Evolutionary conservation across 163 green algal species (phyloP).

Genomic region (Volvox carteri): DNA sequence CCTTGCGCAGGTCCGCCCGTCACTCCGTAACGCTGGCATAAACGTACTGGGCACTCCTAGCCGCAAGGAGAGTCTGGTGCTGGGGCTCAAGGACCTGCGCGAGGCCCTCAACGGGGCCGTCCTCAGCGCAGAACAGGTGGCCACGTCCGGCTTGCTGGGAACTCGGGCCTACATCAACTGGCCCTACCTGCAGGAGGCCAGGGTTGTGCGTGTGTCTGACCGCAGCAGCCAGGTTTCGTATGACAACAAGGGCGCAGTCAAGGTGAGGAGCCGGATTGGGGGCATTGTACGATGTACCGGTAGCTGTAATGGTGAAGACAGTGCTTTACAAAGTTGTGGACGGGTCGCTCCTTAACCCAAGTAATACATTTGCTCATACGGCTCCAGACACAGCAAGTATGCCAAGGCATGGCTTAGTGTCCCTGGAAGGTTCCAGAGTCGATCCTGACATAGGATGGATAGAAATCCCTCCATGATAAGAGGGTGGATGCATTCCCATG

Average conservation of each 20-base stretch:
- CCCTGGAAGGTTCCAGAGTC: too few relatives aligned
- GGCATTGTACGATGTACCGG: too few relatives aligned
- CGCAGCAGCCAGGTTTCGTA: constrained; percentile 6
- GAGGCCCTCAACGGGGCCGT: constrained; percentile 42
- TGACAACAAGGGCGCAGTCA: constrained; percentile 35
- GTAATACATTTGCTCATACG: too few relatives aligned
- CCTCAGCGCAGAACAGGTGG: constrained; percentile 63
- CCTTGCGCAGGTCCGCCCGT: constrained; percentile 45
- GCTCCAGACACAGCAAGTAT: too few relatives aligned
- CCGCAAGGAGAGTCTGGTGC: constrained; percentile 90
- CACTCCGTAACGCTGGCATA: constrained; percentile 69
- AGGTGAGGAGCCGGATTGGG: constrained; percentile 39
- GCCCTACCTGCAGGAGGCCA: constrained; percentile 86
- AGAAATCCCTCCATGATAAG: too few relatives aligned
- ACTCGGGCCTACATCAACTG: constrained; percentile 89
- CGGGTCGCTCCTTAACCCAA: too few relatives aligned
- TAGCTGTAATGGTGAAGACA: too few relatives aligned
- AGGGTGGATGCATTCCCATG: too few relatives aligned
- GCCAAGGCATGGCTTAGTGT: too few relatives aligned
- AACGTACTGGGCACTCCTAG: constrained; percentile 87
- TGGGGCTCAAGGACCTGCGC: constrained; percentile 78
- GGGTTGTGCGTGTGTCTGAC: constrained; percentile 83
- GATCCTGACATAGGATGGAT: too few relatives aligned
- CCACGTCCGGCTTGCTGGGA: constrained; percentile 74
- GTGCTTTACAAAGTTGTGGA: too few relatives aligned